Evolutionary conservation across 805 yeast species (phyloP).

Genomic region (Cephaloascus fragrans): DNA sequence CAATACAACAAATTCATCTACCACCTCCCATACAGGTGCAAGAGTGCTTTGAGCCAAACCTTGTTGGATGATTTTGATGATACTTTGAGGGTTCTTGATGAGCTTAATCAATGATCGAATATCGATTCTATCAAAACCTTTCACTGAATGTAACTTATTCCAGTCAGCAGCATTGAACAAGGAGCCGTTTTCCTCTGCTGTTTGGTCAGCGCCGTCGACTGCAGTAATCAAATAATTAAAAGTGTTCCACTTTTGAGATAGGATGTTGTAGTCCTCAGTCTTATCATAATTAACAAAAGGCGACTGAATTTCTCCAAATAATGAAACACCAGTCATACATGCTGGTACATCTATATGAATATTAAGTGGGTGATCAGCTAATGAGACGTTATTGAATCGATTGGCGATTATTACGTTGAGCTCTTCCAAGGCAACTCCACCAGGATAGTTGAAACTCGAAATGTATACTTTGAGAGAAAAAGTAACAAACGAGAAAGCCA

Average conservation of each 20-base stretch:
- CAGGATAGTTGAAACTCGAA: constrained; percentile 80
- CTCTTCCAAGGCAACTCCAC: constrained; percentile 60
- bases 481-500: constrained; percentile 22
- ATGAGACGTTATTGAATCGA: constrained; percentile 6
- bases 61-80: constrained; percentile 5
- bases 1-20: too few relatives aligned
- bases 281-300: constrained; percentile 52
- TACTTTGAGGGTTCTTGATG: not conserved
- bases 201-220: constrained; percentile 11
- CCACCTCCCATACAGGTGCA: constrained; percentile 6
- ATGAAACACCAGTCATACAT: constrained; percentile 81
- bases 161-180: constrained; percentile 25
- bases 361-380: constrained; percentile 14
- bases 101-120: constrained; percentile 5
- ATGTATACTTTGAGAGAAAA: constrained; percentile 47
- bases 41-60: constrained; percentile 1
- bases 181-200: constrained; percentile 14
- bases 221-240: not conserved
- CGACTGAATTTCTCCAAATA: constrained; percentile 54
- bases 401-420: constrained; percentile 32
- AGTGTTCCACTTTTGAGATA: constrained; percentile 13
- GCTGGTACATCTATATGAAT: constrained; percentile 74
- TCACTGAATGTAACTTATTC: constrained; percentile 26
- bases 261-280: constrained; percentile 41
- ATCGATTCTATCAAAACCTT: constrained; percentile 32